These are phyloP conservation scores for Cladophialophora carrionii DNA, from an alignment of 2,329 filamentous ascomycete genomes.

Conservation along the genomic window DNA sequence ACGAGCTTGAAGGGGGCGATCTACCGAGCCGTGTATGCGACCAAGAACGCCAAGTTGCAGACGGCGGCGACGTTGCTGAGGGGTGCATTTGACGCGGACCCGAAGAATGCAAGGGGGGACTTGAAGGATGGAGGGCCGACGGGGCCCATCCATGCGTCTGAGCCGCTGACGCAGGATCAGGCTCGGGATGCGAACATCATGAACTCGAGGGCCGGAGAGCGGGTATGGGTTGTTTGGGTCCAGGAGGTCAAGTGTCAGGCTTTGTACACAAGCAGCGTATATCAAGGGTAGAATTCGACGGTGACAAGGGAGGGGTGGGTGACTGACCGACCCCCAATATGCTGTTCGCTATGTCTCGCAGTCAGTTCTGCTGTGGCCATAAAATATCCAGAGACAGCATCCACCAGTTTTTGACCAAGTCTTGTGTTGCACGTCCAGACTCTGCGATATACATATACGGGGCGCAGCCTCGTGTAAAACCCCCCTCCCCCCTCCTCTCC, in stretches of 20 bases:
- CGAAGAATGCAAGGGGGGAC: neutral
- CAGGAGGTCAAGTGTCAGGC: constrained; percentile 26
- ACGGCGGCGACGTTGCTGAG: constrained; percentile 42
- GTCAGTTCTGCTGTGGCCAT: neutral
- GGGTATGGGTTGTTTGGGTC: constrained; percentile 27
- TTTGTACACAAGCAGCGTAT: constrained; percentile 28
- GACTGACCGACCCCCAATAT: neutral
- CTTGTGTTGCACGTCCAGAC: too few relatives aligned
- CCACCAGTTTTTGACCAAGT: neutral
- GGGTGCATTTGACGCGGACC: constrained; percentile 15
- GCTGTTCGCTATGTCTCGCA: neutral
- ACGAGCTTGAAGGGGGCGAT: constrained; percentile 48
- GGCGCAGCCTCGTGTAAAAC: neutral
- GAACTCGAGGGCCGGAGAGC: constrained; percentile 10
- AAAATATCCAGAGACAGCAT: neutral
- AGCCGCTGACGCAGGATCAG: constrained; percentile 27
- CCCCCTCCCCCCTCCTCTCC: too few relatives aligned
- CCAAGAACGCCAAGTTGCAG: constrained; percentile 50
- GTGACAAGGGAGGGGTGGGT: too few relatives aligned
- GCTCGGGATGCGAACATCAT: constrained; percentile 15
- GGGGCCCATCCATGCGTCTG: neutral
- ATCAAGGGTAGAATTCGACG: neutral
- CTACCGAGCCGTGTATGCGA: constrained; percentile 50
- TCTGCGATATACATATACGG: neutral
- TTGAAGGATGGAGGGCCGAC: constrained; percentile 1